Evolutionary conservation across 441 rosid genomes (phyloP).

Genomic region (Populus hybrid): DNA sequence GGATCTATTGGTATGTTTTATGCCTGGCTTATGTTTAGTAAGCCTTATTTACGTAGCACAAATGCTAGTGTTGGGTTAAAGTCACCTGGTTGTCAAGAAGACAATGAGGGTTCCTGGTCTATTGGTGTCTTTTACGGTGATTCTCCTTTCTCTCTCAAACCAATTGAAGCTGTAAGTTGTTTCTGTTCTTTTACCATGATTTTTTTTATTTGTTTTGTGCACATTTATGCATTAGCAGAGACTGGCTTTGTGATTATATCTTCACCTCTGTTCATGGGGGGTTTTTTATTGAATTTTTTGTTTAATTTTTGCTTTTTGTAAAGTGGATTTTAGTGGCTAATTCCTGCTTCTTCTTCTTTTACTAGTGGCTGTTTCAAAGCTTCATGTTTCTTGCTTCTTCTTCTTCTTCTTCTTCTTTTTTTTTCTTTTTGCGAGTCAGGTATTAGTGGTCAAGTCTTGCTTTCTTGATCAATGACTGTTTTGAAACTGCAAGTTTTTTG

Average conservation of each 20-base stretch:
- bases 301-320: constrained; percentile 3
- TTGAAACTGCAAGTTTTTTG: neutral
- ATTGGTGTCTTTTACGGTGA: constrained; percentile 85
- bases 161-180: constrained; percentile 77
- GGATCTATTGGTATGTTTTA: constrained; percentile 57
- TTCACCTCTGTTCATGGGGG: neutral
- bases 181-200: neutral
- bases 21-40: constrained; percentile 53
- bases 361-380: neutral
- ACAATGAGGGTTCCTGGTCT: constrained; percentile 94
- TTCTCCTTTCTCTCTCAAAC: constrained; percentile 82
- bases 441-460: neutral
- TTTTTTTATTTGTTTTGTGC: neutral
- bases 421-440: neutral
- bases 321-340: constrained; percentile 1
- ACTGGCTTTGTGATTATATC: neutral
- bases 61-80: constrained; percentile 23
- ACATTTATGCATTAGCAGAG: neutral
- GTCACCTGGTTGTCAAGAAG: constrained; percentile 73
- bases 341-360: neutral
- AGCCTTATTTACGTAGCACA: constrained; percentile 23
- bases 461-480: neutral
- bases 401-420: no score
- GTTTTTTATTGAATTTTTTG: neutral
- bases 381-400: neutral